A percentile compares a stretch with the other conserved stretches of the same genome.
phyloP scores from a whole-genome alignment of 2,329 filamentous ascomycete genomes.

The Fusarium acutatum region DNA sequence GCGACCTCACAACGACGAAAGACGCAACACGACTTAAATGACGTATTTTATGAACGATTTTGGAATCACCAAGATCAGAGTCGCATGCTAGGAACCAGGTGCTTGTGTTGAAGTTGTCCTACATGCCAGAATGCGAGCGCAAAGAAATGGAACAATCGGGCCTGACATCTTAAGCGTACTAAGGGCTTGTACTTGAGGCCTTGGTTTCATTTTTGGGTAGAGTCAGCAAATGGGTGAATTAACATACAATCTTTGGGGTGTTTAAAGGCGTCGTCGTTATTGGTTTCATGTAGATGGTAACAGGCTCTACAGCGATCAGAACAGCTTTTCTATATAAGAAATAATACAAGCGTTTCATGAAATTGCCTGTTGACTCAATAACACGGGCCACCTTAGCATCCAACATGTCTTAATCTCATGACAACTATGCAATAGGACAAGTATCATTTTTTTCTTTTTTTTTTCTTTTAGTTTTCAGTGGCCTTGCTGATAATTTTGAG shows the following conservation, averaged over 20 bases:
- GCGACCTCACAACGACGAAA: not conserved
- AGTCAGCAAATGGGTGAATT: not conserved
- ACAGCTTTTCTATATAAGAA: not conserved
- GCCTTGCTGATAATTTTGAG: not conserved
- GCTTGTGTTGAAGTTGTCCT: not conserved
- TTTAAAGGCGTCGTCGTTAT: conserved; percentile 11
- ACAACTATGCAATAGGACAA: not conserved
- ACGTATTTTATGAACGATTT: not conserved
- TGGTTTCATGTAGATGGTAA: conserved; percentile 25
- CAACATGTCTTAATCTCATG: not conserved
- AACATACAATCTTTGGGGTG: conserved; percentile 3
- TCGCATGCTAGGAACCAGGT: not conserved
- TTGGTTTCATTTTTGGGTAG: not conserved
- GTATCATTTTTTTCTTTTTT: not conserved
- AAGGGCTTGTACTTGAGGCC: not conserved
- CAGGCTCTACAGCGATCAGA: not conserved
- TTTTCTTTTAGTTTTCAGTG: not conserved
- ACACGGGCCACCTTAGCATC: not conserved
- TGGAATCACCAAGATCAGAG: not conserved
- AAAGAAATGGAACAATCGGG: not conserved
- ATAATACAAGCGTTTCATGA: conserved; percentile 7
- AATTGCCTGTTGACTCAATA: not conserved
- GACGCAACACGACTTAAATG: not conserved
- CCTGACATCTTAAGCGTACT: not conserved
- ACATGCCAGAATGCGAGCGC: not conserved